Evolutionary conservation across 1,284 basidiomycete genomes (phyloP).

Genomic region (Papiliotrema laurentii): DNA sequence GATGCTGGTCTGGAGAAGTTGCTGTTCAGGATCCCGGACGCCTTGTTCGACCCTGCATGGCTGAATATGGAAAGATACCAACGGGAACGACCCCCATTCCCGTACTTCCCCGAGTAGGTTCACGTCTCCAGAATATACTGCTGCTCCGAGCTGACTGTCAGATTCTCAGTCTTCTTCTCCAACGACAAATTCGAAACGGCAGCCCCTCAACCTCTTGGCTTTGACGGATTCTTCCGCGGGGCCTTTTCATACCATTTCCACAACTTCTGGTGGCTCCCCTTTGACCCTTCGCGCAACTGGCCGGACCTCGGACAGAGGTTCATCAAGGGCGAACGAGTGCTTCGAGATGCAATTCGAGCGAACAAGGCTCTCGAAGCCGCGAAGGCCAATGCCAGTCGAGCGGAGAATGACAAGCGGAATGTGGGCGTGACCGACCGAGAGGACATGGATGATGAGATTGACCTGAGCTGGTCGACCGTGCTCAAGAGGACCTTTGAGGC

Average conservation of each 20-base stretch:
- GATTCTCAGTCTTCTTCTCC: slow-evolving; percentile 75
- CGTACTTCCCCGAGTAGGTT: slow-evolving; percentile 70
- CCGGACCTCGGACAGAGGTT: slow-evolving; percentile 83
- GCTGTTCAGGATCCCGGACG: slow-evolving; percentile 72
- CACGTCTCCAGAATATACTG: not conserved
- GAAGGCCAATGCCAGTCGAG: slow-evolving; percentile 9
- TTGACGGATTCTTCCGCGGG: slow-evolving; percentile 80
- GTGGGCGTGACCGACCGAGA: slow-evolving; percentile 20
- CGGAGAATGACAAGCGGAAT: slow-evolving; percentile 16
- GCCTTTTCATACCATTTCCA: slow-evolving; percentile 84
- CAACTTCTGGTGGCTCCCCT: slow-evolving; percentile 88
- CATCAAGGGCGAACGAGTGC: slow-evolving; percentile 62
- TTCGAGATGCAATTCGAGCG: slow-evolving; percentile 42
- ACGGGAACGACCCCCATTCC: slow-evolving; percentile 73
- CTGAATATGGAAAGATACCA: slow-evolving; percentile 77
- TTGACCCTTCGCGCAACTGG: slow-evolving; percentile 81
- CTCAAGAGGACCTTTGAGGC: slow-evolving; percentile 87
- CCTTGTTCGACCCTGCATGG: slow-evolving; percentile 83
- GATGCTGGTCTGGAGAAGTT: slow-evolving; percentile 70
- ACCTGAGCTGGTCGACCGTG: slow-evolving; percentile 84
- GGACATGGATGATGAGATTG: slow-evolving; percentile 55
- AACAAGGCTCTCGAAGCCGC: slow-evolving; percentile 20
- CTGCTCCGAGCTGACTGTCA: slow-evolving; percentile 36
- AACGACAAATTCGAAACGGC: slow-evolving; percentile 64
- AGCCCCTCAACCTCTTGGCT: slow-evolving; percentile 68